Evolutionary conservation across 371 early-diverging fungal species (phyloP).

Genomic region (Apophysomyces variabilis): DNA sequence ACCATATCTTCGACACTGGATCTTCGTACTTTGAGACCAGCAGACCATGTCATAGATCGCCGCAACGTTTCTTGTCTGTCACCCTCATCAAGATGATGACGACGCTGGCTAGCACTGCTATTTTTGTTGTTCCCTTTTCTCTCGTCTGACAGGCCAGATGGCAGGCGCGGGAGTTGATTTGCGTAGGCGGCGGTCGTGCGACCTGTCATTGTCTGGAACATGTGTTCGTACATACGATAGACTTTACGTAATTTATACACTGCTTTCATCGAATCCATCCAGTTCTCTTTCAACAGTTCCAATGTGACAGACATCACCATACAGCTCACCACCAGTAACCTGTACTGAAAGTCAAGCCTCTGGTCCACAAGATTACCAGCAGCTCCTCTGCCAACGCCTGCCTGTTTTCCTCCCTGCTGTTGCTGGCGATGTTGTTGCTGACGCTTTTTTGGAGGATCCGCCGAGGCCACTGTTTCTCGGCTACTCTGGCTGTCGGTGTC

Average conservation of each 20-base stretch:
- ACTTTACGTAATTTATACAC: constrained; percentile 38
- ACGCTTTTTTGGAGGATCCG: too few relatives aligned
- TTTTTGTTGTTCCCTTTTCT: too few relatives aligned
- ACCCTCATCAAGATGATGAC: background rate
- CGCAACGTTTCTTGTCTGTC: background rate
- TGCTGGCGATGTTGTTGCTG: too few relatives aligned
- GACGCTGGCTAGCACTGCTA: too few relatives aligned
- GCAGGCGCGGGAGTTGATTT: background rate
- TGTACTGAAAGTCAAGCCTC: constrained; percentile 20
- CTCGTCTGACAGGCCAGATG: background rate
- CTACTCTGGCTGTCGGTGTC: too few relatives aligned
- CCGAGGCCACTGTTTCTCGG: too few relatives aligned
- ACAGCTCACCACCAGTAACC: constrained; percentile 29
- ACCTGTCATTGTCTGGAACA: constrained; percentile 29
- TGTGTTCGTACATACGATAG: constrained; percentile 31
- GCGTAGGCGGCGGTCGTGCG: constrained; percentile 12
- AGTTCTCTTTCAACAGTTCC: constrained; percentile 33
- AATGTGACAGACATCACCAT: constrained; percentile 38
- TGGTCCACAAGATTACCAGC: background rate
- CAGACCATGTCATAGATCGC: background rate
- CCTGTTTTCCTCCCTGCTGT: too few relatives aligned
- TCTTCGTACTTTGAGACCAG: background rate
- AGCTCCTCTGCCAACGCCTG: too few relatives aligned
- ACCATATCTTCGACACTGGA: background rate
- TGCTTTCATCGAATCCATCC: constrained; percentile 38